Evolutionary conservation across 1,284 basidiomycete species (phyloP).

Genomic region (Microstroma glucosiphilum): DNA sequence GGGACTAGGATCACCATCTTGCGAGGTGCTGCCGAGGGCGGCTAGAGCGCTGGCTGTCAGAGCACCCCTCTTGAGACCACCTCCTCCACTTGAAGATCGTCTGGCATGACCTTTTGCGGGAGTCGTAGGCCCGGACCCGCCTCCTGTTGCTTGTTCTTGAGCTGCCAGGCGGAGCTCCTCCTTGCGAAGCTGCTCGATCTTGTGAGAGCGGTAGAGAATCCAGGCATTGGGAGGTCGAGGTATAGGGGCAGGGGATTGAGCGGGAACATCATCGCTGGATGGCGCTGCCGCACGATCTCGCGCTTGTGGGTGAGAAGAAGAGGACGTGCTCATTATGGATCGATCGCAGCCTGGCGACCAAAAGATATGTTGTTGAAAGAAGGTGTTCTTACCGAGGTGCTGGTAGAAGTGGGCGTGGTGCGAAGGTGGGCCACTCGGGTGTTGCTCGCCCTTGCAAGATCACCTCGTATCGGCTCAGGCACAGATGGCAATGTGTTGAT

Average conservation of each 20-base stretch:
- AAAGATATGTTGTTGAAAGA: too few species aligned
- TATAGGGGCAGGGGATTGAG: not conserved
- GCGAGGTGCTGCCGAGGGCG: not conserved
- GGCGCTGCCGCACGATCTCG: too few species aligned
- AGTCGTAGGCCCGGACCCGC: not conserved
- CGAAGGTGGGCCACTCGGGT: too few species aligned
- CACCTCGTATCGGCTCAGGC: too few species aligned
- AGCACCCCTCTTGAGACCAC: not conserved
- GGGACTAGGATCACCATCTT: not conserved
- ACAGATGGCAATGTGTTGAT: too few species aligned
- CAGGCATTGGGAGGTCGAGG: conserved; percentile 80
- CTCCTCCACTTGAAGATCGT: not conserved
- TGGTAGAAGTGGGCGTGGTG: too few species aligned
- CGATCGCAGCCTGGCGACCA: too few species aligned
- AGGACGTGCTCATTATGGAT: too few species aligned
- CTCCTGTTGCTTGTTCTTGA: too few species aligned
- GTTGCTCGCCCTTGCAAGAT: too few species aligned
- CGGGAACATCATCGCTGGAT: not conserved
- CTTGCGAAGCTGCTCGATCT: conserved; percentile 50
- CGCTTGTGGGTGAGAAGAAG: too few species aligned
- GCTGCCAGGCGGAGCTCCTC: not conserved
- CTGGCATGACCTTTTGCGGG: not conserved
- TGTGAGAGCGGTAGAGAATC: conserved; percentile 79
- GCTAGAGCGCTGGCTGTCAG: not conserved
- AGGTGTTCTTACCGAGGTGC: too few species aligned